Conservation (phyloP, 306 rosid species). For the Castanea sativa region DNA sequence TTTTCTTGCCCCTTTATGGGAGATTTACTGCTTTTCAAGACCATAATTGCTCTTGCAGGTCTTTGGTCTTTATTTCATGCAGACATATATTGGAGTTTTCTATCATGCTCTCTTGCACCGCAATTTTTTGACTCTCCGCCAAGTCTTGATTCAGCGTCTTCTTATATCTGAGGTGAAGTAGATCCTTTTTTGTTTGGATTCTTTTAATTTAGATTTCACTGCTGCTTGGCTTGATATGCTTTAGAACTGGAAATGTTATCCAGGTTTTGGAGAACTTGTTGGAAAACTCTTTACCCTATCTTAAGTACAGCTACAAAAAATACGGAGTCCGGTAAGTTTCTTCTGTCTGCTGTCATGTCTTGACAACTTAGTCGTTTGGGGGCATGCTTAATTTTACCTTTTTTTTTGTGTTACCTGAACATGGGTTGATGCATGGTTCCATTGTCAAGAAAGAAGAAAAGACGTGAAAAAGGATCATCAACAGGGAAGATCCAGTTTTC, state of each 20-base stretch:
- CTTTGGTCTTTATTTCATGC: constrained; percentile 97
- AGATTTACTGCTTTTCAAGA: constrained; percentile 20
- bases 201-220: background rate
- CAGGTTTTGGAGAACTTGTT: constrained; percentile 87
- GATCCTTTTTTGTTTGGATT: constrained; percentile 1
- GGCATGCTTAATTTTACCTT: background rate
- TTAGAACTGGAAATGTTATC: constrained; percentile 21
- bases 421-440: constrained; percentile 25
- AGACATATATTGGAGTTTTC: constrained; percentile 93
- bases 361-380: constrained; percentile 2
- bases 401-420: constrained; percentile 14
- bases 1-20: background rate
- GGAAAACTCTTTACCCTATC: constrained; percentile 84
- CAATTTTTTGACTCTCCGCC: constrained; percentile 80
- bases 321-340: constrained; percentile 72
- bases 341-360: constrained; percentile 7
- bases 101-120: constrained; percentile 94
- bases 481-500: constrained; percentile 60
- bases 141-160: constrained; percentile 86
- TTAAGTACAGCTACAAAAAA: constrained; percentile 84
- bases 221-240: constrained; percentile 8
- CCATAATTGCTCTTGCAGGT: constrained; percentile 55
- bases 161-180: constrained; percentile 81
- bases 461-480: constrained; percentile 56
- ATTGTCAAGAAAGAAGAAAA: constrained; percentile 61